phyloP scores from a whole-genome alignment of 352 stramenopile genomes.

The Phytopythium aichiense region DNA sequence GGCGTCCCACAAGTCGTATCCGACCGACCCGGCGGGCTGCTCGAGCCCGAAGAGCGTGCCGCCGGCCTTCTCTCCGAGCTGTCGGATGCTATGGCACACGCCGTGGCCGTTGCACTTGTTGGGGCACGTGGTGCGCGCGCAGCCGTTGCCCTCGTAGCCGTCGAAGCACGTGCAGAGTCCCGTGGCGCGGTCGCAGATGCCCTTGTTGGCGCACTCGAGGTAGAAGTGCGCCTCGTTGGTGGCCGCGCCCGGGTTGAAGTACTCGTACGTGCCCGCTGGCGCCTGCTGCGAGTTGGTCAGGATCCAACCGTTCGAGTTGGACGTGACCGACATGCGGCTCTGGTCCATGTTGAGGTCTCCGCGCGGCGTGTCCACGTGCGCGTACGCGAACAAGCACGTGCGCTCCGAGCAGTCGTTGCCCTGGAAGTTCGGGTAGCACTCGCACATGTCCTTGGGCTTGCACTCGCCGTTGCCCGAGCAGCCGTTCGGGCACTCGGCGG shows the following conservation, averaged over 20 bases:
- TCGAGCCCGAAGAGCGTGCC: constrained; percentile 39
- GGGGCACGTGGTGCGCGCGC: constrained; percentile 70
- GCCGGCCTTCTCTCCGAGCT: constrained; percentile 45
- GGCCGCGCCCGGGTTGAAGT: constrained; percentile 47
- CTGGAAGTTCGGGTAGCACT: constrained; percentile 84
- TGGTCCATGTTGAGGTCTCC: constrained; percentile 92
- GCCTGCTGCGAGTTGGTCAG: constrained; percentile 70
- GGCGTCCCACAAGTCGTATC: constrained; percentile 79
- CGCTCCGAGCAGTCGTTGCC: constrained; percentile 79
- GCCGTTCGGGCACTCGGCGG: constrained; percentile 69
- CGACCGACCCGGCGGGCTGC: constrained; percentile 12
- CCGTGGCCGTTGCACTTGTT: constrained; percentile 68
- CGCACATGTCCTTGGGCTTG: constrained; percentile 76
- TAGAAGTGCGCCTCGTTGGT: constrained; percentile 84
- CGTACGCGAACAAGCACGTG: constrained; percentile 82
- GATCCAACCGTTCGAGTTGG: constrained; percentile 41
- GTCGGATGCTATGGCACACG: constrained; percentile 63
- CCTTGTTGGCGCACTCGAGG: constrained; percentile 93
- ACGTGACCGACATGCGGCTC: constrained; percentile 7
- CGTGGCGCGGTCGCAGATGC: constrained; percentile 82
- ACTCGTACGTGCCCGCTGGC: constrained; percentile 67
- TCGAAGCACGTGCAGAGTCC: constrained; percentile 88
- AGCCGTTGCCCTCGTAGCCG: constrained; percentile 88
- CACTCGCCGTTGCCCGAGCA: constrained; percentile 83
- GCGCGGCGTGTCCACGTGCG: constrained; percentile 90